phyloP scores from a whole-genome alignment of 176 grass and related monocot genomes.

The Elaeis guineensis region DNA sequence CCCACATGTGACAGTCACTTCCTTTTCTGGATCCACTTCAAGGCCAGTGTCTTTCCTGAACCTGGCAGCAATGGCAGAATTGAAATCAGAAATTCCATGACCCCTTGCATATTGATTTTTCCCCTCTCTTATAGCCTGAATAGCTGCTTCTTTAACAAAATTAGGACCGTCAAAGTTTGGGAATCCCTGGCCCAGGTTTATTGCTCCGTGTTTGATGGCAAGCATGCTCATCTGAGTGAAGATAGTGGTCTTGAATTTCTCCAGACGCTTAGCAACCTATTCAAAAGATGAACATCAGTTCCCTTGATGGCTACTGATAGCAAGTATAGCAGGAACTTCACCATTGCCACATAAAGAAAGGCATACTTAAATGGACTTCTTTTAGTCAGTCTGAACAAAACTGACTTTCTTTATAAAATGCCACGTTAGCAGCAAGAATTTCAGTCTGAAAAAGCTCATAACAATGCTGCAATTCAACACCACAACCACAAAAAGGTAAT shows the following conservation, averaged over 20 bases:
- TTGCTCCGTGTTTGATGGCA: conserved; percentile 83
- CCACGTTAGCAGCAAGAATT: too few relatives aligned
- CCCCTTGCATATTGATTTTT: conserved; percentile 98
- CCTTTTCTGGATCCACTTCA: conserved; percentile 71
- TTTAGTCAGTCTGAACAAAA: too few relatives aligned
- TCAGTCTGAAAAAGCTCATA: too few relatives aligned
- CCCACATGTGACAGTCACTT: conserved; percentile 90
- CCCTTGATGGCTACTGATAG: too few relatives aligned
- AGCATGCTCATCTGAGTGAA: conserved; percentile 99
- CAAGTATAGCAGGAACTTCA: too few relatives aligned
- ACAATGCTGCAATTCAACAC: too few relatives aligned
- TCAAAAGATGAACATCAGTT: background rate
- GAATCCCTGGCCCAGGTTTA: conserved; percentile 96
- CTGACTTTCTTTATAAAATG: too few relatives aligned
- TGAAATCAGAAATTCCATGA: conserved; percentile 73
- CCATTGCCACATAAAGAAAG: too few relatives aligned
- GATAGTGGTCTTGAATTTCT: conserved; percentile 96
- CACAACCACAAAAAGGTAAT: too few relatives aligned
- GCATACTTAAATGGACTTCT: too few relatives aligned
- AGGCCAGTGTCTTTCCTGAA: conserved; percentile 74
- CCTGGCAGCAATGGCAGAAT: conserved; percentile 53
- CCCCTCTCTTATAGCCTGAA: conserved; percentile 72
- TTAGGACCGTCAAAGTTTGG: conserved; percentile 94
- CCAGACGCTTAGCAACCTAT: conserved; percentile 83
- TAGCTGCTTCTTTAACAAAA: conserved; percentile 88